phyloP scores from a whole-genome alignment of 1,284 basidiomycete genomes.

The Crepidotus sp. region DNA sequence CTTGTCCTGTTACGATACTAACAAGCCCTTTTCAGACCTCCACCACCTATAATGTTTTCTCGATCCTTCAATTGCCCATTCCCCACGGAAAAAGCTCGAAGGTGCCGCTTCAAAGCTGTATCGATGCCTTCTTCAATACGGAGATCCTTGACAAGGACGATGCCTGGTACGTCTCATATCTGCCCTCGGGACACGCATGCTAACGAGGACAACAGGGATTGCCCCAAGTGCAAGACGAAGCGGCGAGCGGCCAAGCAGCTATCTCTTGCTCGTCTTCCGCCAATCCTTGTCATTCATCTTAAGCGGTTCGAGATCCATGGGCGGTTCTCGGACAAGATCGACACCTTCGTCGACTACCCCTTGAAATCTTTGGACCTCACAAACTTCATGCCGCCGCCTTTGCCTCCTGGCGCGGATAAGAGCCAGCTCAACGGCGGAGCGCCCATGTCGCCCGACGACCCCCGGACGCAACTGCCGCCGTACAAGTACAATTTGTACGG shows the following conservation, averaged over 20 bases:
- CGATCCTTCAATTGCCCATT: conserved; percentile 90
- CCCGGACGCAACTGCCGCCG: conserved; percentile 72
- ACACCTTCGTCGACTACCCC: conserved; percentile 87
- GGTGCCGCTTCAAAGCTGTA: conserved; percentile 71
- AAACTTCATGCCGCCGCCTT: conserved; percentile 78
- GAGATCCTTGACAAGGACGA: conserved; percentile 92
- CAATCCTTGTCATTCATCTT: conserved; percentile 89
- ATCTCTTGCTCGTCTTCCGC: conserved; percentile 88
- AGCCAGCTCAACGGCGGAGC: conserved; percentile 33
- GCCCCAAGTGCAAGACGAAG: conserved; percentile 84
- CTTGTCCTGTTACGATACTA: conserved; percentile 3
- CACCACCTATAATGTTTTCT: conserved; percentile 96
- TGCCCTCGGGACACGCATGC: not conserved
- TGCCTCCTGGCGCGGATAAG: conserved; percentile 56
- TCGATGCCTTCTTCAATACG: conserved; percentile 86
- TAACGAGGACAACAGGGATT: conserved; percentile 55
- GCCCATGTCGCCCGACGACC: conserved; percentile 52
- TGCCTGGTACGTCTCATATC: conserved; percentile 64
- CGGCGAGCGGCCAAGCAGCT: conserved; percentile 79
- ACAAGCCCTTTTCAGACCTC: conserved; percentile 82
- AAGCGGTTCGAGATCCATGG: conserved; percentile 94
- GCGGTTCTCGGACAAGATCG: conserved; percentile 91
- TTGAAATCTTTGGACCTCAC: conserved; percentile 79
- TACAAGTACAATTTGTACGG: conserved; percentile 85
- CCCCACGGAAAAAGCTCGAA: conserved; percentile 60